These are phyloP conservation scores for Leucaena leucocephala DNA, from an alignment of 306 rosid genomes.

Conservation along the genomic window DNA sequence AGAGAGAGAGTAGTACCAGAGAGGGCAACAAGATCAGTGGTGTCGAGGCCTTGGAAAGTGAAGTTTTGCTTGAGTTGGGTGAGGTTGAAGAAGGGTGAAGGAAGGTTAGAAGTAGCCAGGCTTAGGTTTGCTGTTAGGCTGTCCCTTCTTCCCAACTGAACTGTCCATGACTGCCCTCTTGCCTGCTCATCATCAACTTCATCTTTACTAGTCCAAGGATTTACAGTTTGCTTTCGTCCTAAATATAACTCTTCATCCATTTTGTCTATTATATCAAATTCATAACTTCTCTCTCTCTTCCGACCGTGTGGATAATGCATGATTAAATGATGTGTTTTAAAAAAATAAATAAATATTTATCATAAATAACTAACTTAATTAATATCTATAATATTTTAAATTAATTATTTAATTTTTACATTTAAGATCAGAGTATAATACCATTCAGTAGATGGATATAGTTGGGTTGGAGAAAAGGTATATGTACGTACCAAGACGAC, in stretches of 20 bases:
- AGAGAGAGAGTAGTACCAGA: constrained; percentile 34
- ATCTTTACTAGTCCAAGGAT: no score
- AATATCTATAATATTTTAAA: no score
- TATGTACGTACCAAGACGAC: constrained; percentile 43
- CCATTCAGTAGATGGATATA: background rate
- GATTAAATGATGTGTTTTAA: no score
- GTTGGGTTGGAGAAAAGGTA: background rate
- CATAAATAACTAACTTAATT: no score
- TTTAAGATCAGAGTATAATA: no score
- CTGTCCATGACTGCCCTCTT: constrained; percentile 52
- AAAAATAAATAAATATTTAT: no score
- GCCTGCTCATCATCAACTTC: constrained; percentile 31
- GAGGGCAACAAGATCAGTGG: constrained; percentile 47
- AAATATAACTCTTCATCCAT: no score
- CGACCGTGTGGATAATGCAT: no score
- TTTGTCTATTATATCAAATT: no score
- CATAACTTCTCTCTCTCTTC: no score
- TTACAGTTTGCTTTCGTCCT: no score
- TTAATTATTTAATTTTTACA: no score
- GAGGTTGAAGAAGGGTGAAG: constrained; percentile 16
- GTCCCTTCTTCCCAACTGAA: constrained; percentile 61
- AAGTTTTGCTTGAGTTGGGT: background rate
- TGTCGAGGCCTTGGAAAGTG: constrained; percentile 29
- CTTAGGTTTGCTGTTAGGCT: constrained; percentile 48
- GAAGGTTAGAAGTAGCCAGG: constrained; percentile 46